These are phyloP conservation scores for Pseudognaphalium luteoalbum DNA, from an alignment of 129 eudicot species.

Conservation along the genomic window DNA sequence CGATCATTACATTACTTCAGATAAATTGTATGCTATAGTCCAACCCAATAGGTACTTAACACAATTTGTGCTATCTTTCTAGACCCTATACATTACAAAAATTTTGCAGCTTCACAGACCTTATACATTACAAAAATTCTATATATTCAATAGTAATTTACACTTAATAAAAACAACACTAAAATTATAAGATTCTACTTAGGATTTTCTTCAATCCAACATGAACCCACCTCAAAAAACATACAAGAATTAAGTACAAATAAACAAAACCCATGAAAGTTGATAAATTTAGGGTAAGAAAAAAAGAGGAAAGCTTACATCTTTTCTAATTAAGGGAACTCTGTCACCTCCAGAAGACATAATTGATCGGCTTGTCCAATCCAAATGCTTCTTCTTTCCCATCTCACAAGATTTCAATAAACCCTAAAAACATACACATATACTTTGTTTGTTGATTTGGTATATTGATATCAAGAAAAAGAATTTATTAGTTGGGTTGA, in stretches of 20 bases:
- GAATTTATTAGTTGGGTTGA: neutral
- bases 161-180: neutral
- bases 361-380: constrained; percentile 47
- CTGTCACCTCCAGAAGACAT: constrained; percentile 47
- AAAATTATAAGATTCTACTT: neutral
- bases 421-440: constrained; percentile 17
- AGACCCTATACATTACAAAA: too few relatives aligned
- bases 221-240: constrained; percentile 20
- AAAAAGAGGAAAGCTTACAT: constrained; percentile 20
- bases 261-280: neutral
- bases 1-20: neutral
- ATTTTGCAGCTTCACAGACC: too few relatives aligned
- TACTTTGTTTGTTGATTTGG: neutral
- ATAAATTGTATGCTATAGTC: too few relatives aligned
- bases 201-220: constrained; percentile 12
- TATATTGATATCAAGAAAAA: neutral
- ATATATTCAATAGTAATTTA: neutral
- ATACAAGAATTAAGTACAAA: neutral
- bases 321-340: constrained; percentile 40
- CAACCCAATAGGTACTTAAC: too few relatives aligned
- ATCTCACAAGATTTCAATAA: constrained; percentile 38
- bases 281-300: neutral
- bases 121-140: too few relatives aligned
- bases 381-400: constrained; percentile 50
- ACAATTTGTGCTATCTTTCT: too few relatives aligned